Evolutionary conservation across 495 filamentous ascomycete species (phyloP).

Genomic region (Diplogelasinospora grovesii): DNA sequence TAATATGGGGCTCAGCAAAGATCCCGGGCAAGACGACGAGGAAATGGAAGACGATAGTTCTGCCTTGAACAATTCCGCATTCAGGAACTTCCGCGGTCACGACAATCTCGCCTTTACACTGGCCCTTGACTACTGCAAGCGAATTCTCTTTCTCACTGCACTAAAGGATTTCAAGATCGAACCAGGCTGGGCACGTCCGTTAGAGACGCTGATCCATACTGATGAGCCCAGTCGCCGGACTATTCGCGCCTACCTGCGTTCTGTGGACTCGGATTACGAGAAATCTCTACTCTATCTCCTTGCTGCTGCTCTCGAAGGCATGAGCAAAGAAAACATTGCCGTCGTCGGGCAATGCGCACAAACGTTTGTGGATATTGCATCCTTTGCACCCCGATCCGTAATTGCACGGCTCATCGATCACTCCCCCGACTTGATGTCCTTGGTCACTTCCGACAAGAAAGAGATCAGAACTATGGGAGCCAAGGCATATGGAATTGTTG

Average conservation of each 20-base stretch:
- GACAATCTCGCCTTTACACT: conserved; percentile 52
- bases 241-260: conserved; percentile 44
- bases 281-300: conserved; percentile 38
- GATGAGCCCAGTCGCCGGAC: conserved; percentile 53
- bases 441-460: conserved; percentile 62
- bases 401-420: conserved; percentile 44
- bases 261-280: conserved; percentile 15
- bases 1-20: conserved; percentile 19
- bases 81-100: conserved; percentile 36
- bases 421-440: conserved; percentile 44
- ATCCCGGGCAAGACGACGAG: not conserved
- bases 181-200: conserved; percentile 76
- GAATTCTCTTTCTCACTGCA: conserved; percentile 67
- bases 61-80: conserved; percentile 23
- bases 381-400: conserved; percentile 49
- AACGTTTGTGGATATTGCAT: conserved; percentile 61
- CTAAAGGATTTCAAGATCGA: conserved; percentile 57
- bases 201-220: conserved; percentile 62
- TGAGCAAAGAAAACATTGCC: conserved; percentile 41
- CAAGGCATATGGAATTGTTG: conserved; percentile 71
- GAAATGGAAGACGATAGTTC: conserved; percentile 31
- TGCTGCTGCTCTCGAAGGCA: conserved; percentile 51
- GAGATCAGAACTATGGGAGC: conserved; percentile 56
- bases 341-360: conserved; percentile 49
- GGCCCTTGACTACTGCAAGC: conserved; percentile 63